A percentile compares a stretch with the other conserved stretches of the same genome.
These are phyloP conservation scores for Puccinia coronata DNA, from an alignment of 1,284 basidiomycete genomes.

Conservation along the genomic window DNA sequence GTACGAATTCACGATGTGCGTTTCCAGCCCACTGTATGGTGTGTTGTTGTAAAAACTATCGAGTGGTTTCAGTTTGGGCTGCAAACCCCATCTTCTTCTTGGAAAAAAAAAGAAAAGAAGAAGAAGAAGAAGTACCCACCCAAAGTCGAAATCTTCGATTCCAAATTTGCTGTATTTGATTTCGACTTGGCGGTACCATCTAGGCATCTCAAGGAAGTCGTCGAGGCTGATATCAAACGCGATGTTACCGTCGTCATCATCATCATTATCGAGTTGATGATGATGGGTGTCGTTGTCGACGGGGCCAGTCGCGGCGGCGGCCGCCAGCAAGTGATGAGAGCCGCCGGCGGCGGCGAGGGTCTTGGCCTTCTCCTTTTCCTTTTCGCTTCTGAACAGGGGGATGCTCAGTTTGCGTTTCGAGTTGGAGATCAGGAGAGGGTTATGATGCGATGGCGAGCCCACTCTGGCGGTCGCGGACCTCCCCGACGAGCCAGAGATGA, in stretches of 20 bases:
- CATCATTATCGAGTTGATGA: no score
- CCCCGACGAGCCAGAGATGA: not conserved
- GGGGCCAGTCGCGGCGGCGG: no score
- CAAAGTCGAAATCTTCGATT: slow-evolving; percentile 99
- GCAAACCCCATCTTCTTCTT: no score
- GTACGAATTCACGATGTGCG: slow-evolving; percentile 95
- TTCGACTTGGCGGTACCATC: slow-evolving; percentile 84
- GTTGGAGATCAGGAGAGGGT: slow-evolving; percentile 53
- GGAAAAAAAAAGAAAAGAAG: not conserved
- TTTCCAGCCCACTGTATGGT: slow-evolving; percentile 85
- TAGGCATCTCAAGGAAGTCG: slow-evolving; percentile 66
- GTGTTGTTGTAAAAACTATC: slow-evolving; percentile 94
- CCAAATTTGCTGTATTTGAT: slow-evolving; percentile 99
- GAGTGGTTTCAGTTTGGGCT: no score
- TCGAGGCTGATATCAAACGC: slow-evolving; percentile 31
- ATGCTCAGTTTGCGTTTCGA: slow-evolving; percentile 62
- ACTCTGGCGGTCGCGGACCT: slow-evolving; percentile 54
- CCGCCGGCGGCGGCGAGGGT: no score
- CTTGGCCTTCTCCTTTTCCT: slow-evolving; percentile 62
- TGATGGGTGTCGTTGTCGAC: slow-evolving; percentile 49
- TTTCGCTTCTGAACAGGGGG: slow-evolving; percentile 79
- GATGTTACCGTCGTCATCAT: slow-evolving; percentile 50
- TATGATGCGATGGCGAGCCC: slow-evolving; percentile 73
- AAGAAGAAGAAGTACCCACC: slow-evolving; percentile 62
- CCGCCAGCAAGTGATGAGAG: no score